A percentile compares a stretch with the other conserved stretches of the same genome.
These are phyloP conservation scores for Polytolypa hystricis DNA, from an alignment of 2,329 filamentous ascomycete species.

Conservation along the genomic window DNA sequence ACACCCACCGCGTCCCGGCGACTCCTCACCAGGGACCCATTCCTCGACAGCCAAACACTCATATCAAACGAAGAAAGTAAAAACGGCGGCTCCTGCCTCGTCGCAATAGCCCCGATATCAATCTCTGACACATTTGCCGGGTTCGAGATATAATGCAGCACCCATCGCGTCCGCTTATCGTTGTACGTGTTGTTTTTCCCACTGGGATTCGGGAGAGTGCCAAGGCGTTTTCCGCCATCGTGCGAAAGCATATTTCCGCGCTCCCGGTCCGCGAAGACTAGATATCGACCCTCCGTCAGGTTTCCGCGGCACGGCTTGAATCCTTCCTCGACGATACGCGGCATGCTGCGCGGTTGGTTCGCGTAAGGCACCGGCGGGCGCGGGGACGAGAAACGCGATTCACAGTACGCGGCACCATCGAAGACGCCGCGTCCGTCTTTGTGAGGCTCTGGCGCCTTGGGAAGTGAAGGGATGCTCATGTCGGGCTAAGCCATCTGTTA, in stretches of 20 bases:
- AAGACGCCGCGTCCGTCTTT: slow-evolving; percentile 33
- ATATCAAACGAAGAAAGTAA: slow-evolving; percentile 8
- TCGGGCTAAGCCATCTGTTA: slow-evolving; percentile 29
- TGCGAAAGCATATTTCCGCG: slow-evolving; percentile 4
- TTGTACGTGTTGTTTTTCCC: slow-evolving; percentile 2
- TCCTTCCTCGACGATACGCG: slow-evolving; percentile 37
- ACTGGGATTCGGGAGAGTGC: neutral
- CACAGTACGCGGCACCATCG: slow-evolving; percentile 36
- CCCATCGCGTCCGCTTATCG: slow-evolving; percentile 6
- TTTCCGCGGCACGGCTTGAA: slow-evolving; percentile 43
- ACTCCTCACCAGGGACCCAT: slow-evolving; percentile 3
- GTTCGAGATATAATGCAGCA: slow-evolving; percentile 12
- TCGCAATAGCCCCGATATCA: slow-evolving; percentile 8
- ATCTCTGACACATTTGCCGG: no score
- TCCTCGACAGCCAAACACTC: slow-evolving; percentile 8
- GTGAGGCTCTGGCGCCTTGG: slow-evolving; percentile 34
- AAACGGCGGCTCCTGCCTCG: slow-evolving; percentile 10
- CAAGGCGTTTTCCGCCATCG: neutral
- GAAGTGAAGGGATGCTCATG: slow-evolving; percentile 37
- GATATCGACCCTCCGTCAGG: slow-evolving; percentile 45
- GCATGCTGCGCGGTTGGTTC: slow-evolving; percentile 27
- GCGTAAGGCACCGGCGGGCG: slow-evolving; percentile 41
- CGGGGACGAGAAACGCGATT: slow-evolving; percentile 25
- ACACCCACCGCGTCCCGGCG: slow-evolving; percentile 8
- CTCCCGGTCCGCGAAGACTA: slow-evolving; percentile 30